Conservation (phyloP, 2,329 filamentous ascomycete genomes). For the Stagonosporopsis rhizophila region DNA sequence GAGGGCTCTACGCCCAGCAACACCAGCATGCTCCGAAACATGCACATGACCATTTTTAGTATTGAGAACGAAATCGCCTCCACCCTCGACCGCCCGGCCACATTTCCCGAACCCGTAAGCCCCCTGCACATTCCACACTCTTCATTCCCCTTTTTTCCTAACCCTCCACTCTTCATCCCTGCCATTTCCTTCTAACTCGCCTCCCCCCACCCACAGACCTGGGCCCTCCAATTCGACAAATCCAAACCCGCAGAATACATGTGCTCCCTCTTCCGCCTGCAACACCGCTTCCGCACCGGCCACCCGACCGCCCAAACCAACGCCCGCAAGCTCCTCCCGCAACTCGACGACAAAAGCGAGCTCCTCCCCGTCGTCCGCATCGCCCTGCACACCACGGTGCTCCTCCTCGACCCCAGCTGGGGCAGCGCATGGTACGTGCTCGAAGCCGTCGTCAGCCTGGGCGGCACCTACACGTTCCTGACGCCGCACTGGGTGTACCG, state of each 20-base stretch:
- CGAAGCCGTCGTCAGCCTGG: conserved; percentile 42
- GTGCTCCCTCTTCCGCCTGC: conserved; percentile 46
- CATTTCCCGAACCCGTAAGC: conserved; percentile 46
- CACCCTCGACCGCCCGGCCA: conserved; percentile 43
- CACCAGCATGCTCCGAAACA: conserved; percentile 33
- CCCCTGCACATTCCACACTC: too few species aligned
- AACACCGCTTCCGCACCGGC: conserved; percentile 46
- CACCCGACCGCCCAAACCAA: conserved; percentile 29
- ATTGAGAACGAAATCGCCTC: conserved; percentile 48
- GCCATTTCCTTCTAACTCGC: too few species aligned
- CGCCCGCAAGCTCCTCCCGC: conserved; percentile 35
- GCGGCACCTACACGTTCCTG: conserved; percentile 41
- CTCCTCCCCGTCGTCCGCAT: conserved; percentile 39
- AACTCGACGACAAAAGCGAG: conserved; percentile 33
- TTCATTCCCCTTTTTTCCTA: too few species aligned
- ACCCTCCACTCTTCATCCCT: too few species aligned
- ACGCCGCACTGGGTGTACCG: conserved; percentile 48
- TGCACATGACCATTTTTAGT: conserved; percentile 47
- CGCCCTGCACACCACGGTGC: conserved; percentile 42
- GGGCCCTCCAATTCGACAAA: conserved; percentile 38
- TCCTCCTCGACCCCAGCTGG: conserved; percentile 44
- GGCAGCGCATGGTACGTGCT: conserved; percentile 41
- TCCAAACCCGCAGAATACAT: conserved; percentile 40
- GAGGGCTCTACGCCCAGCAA: conserved; percentile 37
- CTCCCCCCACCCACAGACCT: too few species aligned